phyloP scores from a whole-genome alignment of 2,329 filamentous ascomycete species.

The Chaetoscypha palmicola region DNA sequence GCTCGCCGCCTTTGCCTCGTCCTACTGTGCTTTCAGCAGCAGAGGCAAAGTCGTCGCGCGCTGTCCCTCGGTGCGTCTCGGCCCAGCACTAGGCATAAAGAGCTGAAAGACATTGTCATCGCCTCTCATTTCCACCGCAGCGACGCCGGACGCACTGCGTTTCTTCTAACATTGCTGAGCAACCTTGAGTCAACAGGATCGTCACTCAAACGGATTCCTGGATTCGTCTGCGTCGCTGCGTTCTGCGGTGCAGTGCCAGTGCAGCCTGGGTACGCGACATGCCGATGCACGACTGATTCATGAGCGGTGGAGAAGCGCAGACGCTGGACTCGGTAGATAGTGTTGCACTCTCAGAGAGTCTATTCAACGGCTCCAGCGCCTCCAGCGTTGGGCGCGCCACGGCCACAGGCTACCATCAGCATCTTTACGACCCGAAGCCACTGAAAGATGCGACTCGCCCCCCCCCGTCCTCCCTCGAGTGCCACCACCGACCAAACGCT shows the following conservation, averaged over 20 bases:
- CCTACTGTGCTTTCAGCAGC: too few species aligned
- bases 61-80: background rate
- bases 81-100: too few species aligned
- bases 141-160: background rate
- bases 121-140: constrained; percentile 1
- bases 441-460: too few species aligned
- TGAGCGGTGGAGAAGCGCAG: constrained; percentile 5
- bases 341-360: background rate
- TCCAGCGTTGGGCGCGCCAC: too few species aligned
- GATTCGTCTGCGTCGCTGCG: constrained; percentile 4
- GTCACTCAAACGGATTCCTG: constrained; percentile 5
- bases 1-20: constrained; percentile 1
- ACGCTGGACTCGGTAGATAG: constrained; percentile 4
- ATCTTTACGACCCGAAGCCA: too few species aligned
- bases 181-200: background rate
- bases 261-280: constrained; percentile 7
- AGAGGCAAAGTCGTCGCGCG: background rate
- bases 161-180: background rate
- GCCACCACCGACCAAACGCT: background rate
- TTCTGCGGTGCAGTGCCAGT: background rate
- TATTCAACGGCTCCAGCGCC: background rate
- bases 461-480: background rate
- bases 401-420: too few species aligned
- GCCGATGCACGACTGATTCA: constrained; percentile 3
- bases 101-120: background rate